phyloP scores from a whole-genome alignment of 768 basidiomycete species.

The button mushroom (Agaricus bisporus) region DNA sequence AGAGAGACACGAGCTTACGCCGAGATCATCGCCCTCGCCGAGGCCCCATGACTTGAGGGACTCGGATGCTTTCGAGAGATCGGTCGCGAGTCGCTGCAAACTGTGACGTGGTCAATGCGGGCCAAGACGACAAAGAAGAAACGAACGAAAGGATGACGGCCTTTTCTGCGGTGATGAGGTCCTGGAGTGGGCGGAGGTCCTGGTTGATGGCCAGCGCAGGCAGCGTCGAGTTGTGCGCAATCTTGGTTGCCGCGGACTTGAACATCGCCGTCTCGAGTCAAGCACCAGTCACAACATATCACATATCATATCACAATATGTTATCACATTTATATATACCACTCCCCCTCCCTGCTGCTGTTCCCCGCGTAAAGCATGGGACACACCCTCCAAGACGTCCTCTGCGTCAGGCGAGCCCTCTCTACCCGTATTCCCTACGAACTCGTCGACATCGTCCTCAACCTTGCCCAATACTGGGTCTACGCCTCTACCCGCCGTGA shows the following conservation, averaged over 20 bases:
- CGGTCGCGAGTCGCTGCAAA: conserved; percentile 58
- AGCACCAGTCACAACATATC: conserved; percentile 1
- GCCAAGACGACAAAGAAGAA: neutral
- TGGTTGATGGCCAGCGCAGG: conserved; percentile 65
- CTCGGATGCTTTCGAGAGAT: conserved; percentile 66
- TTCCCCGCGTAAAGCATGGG: neutral
- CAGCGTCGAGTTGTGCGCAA: conserved; percentile 86
- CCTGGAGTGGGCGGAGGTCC: conserved; percentile 78
- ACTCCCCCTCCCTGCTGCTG: neutral
- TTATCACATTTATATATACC: neutral
- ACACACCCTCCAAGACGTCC: neutral
- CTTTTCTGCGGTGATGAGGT: conserved; percentile 88
- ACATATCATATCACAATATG: no score
- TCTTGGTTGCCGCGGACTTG: conserved; percentile 69
- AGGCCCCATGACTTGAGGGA: conserved; percentile 66
- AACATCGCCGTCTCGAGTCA: conserved; percentile 44
- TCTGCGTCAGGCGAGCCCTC: conserved; percentile 4
- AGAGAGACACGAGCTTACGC: conserved; percentile 42
- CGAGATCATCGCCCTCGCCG: conserved; percentile 80
- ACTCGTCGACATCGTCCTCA: conserved; percentile 13
- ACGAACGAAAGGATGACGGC: conserved; percentile 63
- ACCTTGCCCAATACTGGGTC: conserved; percentile 16
- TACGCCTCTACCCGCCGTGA: conserved; percentile 6
- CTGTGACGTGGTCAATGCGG: conserved; percentile 24
- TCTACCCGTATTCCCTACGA: conserved; percentile 12